phyloP scores from a whole-genome alignment of 2,329 filamentous ascomycete species.

The Xylariaceae sp. region DNA sequence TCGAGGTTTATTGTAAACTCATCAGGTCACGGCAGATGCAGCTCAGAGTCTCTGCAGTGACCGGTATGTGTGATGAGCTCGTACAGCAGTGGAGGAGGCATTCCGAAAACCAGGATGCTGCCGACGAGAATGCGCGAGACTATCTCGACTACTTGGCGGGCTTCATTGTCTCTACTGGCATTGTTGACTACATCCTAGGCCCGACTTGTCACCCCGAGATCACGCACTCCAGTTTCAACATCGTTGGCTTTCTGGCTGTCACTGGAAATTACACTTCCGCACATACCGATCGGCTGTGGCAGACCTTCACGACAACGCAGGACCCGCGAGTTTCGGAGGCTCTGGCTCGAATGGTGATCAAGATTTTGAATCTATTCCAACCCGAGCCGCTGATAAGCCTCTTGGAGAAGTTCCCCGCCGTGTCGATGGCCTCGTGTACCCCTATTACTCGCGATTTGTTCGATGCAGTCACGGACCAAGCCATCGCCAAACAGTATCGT shows the following conservation, averaged over 20 bases:
- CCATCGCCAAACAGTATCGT: constrained; percentile 20
- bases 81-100: constrained; percentile 57
- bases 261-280: constrained; percentile 63
- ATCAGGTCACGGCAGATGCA: constrained; percentile 87
- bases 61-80: constrained; percentile 64
- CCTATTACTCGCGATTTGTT: constrained; percentile 54
- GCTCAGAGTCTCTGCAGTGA: constrained; percentile 70
- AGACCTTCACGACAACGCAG: constrained; percentile 70
- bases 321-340: constrained; percentile 81
- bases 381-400: constrained; percentile 52
- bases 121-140: constrained; percentile 23
- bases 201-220: constrained; percentile 89
- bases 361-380: constrained; percentile 41
- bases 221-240: constrained; percentile 71
- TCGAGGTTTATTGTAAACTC: constrained; percentile 61
- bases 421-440: constrained; percentile 58
- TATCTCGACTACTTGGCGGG: constrained; percentile 61
- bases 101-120: constrained; percentile 35
- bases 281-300: constrained; percentile 79
- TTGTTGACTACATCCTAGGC: constrained; percentile 82
- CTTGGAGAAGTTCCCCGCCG: constrained; percentile 59
- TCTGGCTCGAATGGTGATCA: constrained; percentile 57
- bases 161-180: constrained; percentile 59
- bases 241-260: constrained; percentile 79
- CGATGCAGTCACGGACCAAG: constrained; percentile 44